phyloP scores from a whole-genome alignment of 148 eudicot genomes.

The Salicornia ramosissima region DNA sequence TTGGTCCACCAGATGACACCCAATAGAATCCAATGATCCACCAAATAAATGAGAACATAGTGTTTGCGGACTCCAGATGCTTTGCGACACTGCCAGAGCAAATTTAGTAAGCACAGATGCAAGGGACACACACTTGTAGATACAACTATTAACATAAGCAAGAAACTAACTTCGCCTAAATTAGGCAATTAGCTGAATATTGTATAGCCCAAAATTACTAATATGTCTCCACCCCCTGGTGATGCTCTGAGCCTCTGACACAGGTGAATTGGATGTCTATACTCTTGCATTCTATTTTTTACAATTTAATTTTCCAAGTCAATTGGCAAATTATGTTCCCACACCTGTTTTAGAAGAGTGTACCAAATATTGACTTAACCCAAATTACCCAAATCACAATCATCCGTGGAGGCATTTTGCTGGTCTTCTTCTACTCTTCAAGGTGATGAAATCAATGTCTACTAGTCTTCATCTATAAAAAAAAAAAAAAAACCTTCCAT shows the following conservation, averaged over 20 bases:
- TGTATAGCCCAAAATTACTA: neutral
- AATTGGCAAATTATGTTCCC: neutral
- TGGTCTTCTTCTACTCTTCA: neutral
- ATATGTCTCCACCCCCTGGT: neutral
- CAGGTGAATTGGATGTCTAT: neutral
- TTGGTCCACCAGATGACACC: slow-evolving; percentile 81
- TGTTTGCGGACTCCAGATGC: slow-evolving; percentile 86
- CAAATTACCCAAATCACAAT: neutral
- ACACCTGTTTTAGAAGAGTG: neutral
- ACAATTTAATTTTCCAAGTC: neutral
- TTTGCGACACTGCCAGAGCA: slow-evolving; percentile 60
- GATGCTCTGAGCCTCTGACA: neutral
- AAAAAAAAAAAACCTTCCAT: no score
- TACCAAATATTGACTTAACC: neutral
- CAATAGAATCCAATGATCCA: slow-evolving; percentile 99
- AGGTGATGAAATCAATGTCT: neutral
- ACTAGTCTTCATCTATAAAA: no score
- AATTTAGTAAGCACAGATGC: slow-evolving; percentile 1
- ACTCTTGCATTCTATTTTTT: neutral
- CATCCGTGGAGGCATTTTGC: neutral
- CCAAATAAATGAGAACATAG: slow-evolving; percentile 97
- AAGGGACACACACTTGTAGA: neutral
- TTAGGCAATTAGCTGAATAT: neutral
- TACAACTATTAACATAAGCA: neutral
- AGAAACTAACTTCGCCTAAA: neutral